Conservation (phyloP, 2,329 filamentous ascomycete species). For the Verticillium longisporum region DNA sequence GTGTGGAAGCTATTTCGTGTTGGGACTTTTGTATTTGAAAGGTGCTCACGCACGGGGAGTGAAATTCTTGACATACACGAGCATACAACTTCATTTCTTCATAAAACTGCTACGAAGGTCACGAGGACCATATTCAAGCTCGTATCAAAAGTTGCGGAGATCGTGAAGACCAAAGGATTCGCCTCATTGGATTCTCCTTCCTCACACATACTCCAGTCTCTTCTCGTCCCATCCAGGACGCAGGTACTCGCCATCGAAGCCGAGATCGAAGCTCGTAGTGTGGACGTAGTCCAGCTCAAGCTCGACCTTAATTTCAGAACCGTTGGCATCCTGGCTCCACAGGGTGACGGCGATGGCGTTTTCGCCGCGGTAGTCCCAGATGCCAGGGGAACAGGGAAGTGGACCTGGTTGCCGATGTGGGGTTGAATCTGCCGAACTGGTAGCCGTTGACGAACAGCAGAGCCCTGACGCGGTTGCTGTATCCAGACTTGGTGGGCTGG, state of each 20-base stretch:
- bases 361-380: constrained; percentile 49
- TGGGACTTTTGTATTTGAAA: no score
- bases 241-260: constrained; percentile 39
- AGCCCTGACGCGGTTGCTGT: constrained; percentile 34
- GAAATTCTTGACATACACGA: no score
- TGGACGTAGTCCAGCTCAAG: constrained; percentile 48
- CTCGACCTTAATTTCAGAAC: constrained; percentile 40
- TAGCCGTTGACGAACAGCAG: constrained; percentile 60
- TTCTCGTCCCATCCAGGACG: constrained; percentile 42
- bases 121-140: no score
- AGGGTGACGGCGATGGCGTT: constrained; percentile 52
- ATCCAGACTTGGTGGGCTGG: constrained; percentile 14
- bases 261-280: constrained; percentile 43
- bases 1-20: no score
- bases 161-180: no score
- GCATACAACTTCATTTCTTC: no score
- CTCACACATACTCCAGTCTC: constrained; percentile 26
- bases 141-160: no score
- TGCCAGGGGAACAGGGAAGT: constrained; percentile 53
- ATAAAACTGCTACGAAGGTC: no score
- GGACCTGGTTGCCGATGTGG: constrained; percentile 53
- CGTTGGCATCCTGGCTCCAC: constrained; percentile 51
- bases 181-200: not conserved
- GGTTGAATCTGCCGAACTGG: constrained; percentile 54
- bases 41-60: no score